phyloP scores from a whole-genome alignment of 257 asterid genomes.

The Eustoma russellianum region DNA sequence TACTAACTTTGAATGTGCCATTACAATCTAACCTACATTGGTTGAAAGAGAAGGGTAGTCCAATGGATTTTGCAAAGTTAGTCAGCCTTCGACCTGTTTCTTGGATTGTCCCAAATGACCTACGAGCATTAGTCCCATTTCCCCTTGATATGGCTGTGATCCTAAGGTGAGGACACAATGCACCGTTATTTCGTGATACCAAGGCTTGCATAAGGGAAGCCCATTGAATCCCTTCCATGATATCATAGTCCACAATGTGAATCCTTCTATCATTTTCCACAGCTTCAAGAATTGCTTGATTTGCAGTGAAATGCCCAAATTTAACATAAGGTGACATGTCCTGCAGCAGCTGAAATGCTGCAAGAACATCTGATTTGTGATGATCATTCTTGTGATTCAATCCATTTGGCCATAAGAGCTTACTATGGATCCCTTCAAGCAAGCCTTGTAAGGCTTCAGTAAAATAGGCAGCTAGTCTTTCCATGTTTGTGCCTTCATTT shows the following conservation, averaged over 20 bases:
- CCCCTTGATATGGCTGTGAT: conserved; percentile 72
- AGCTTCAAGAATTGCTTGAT: conserved; percentile 71
- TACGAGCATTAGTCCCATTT: conserved; percentile 34
- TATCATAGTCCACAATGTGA: conserved; percentile 72
- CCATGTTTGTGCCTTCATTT: conserved; percentile 56
- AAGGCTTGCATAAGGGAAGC: conserved; percentile 79
- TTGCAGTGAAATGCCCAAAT: conserved; percentile 80
- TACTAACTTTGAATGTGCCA: conserved; percentile 47
- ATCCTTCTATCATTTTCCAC: conserved; percentile 52
- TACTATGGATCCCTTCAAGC: conserved; percentile 24
- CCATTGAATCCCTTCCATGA: conserved; percentile 91
- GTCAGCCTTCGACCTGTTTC: conserved; percentile 68
- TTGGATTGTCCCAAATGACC: conserved; percentile 59
- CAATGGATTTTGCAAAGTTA: conserved; percentile 62
- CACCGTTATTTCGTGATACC: conserved; percentile 55
- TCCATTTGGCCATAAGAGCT: conserved; percentile 9
- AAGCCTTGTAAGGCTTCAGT: conserved; percentile 59
- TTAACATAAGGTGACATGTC: conserved; percentile 86
- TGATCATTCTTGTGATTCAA: conserved; percentile 35
- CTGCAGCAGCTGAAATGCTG: conserved; percentile 69
- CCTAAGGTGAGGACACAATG: conserved; percentile 60
- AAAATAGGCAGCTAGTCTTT: conserved; percentile 57
- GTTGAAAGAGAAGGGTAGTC: conserved; percentile 66
- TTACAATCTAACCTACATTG: conserved; percentile 54
- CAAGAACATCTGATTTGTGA: conserved; percentile 42